phyloP scores from a whole-genome alignment of 2,329 filamentous ascomycete species.

The Botrytis deweyae region DNA sequence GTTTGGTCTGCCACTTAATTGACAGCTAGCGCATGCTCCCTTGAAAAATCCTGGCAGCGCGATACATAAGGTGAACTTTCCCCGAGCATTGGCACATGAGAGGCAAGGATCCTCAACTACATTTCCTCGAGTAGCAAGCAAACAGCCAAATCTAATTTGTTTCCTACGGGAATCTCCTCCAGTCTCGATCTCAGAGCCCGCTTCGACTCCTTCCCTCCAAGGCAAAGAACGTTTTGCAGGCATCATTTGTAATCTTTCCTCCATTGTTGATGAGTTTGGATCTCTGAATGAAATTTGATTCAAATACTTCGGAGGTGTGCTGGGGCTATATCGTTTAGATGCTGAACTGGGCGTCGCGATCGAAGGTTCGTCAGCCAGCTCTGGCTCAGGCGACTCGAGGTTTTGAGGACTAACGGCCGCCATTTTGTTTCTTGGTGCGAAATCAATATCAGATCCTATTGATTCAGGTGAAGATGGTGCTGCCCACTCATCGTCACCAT shows the following conservation, averaged over 20 bases:
- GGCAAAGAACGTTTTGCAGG: slow-evolving; percentile 36
- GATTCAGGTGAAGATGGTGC: slow-evolving; percentile 30
- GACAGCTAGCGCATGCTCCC: slow-evolving; percentile 39
- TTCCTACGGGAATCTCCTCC: slow-evolving; percentile 39
- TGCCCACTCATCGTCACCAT: slow-evolving; percentile 31
- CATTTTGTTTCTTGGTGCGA: slow-evolving; percentile 14
- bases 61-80: slow-evolving; percentile 38
- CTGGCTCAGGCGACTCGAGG: slow-evolving; percentile 35
- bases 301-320: slow-evolving; percentile 17
- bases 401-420: slow-evolving; percentile 30
- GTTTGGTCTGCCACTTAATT: slow-evolving; percentile 38
- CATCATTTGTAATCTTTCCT: slow-evolving; percentile 38
- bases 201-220: slow-evolving; percentile 37
- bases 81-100: slow-evolving; percentile 38
- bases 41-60: slow-evolving; percentile 40
- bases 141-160: slow-evolving; percentile 39
- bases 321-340: neutral
- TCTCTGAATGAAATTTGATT: slow-evolving; percentile 21
- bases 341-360: neutral
- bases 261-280: slow-evolving; percentile 31
- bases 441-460: slow-evolving; percentile 26
- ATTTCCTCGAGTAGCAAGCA: slow-evolving; percentile 38
- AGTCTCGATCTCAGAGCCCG: slow-evolving; percentile 37
- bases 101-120: slow-evolving; percentile 33
- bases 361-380: slow-evolving; percentile 8